phyloP scores from a whole-genome alignment of 768 basidiomycete genomes.

The Podaxis sp. region DNA sequence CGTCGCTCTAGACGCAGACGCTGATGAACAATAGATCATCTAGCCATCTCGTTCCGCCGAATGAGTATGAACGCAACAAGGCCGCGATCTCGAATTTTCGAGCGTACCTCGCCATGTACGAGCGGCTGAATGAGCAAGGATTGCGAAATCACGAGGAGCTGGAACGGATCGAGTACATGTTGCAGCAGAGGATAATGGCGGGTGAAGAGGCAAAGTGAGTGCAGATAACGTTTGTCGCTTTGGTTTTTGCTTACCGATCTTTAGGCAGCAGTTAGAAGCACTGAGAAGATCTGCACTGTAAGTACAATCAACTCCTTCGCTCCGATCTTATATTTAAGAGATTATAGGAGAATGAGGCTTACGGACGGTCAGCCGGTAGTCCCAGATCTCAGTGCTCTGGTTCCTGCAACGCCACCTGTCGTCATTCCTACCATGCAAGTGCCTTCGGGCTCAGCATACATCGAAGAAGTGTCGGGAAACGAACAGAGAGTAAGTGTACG shows the following conservation, averaged over 20 bases:
- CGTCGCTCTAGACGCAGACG: not conserved
- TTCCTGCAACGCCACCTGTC: not conserved
- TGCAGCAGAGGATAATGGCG: conserved; percentile 31
- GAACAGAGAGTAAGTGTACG: conserved; percentile 23
- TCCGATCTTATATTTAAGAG: not conserved
- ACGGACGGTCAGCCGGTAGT: not conserved
- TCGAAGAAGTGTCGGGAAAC: conserved; percentile 12
- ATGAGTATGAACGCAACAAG: conserved; percentile 17
- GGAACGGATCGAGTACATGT: conserved; percentile 17
- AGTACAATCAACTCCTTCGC: not conserved
- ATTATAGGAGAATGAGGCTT: not conserved
- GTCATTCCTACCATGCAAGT: not conserved
- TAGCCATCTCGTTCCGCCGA: conserved; percentile 4
- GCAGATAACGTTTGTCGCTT: conserved; percentile 6
- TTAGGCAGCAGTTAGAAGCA: conserved; percentile 6
- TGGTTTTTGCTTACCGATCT: not conserved
- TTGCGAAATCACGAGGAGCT: conserved; percentile 28
- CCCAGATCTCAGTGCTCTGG: not conserved
- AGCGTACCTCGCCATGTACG: conserved; percentile 31
- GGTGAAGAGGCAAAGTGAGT: conserved; percentile 50
- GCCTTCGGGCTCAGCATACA: conserved; percentile 7
- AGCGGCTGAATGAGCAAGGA: conserved; percentile 42
- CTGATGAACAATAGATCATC: conserved; percentile 6
- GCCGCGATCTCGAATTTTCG: conserved; percentile 15
- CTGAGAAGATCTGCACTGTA: not conserved